Evolutionary conservation across 495 filamentous ascomycete species (phyloP).

Genomic region (Annulohypoxylon stygium): DNA sequence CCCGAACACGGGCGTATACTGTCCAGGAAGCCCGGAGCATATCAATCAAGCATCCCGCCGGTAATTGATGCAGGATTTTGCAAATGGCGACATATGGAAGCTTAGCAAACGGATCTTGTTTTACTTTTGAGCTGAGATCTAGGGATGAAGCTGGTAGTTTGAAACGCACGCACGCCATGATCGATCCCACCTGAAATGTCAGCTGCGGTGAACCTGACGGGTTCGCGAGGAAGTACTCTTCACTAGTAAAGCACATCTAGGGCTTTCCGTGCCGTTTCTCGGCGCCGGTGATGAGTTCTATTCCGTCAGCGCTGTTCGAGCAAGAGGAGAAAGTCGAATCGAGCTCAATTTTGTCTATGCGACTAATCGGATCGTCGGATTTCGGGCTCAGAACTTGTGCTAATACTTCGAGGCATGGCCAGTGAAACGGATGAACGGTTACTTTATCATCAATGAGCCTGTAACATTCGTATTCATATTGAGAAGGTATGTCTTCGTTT

Average conservation of each 20-base stretch:
- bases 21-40: slow-evolving; percentile 9
- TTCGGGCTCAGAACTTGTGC: slow-evolving; percentile 2
- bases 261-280: not conserved
- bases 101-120: slow-evolving; percentile 16
- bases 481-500: not conserved
- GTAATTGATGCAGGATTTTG: not conserved
- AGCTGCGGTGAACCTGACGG: not conserved
- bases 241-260: slow-evolving; percentile 8
- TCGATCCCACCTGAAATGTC: slow-evolving; percentile 13
- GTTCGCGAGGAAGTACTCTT: slow-evolving; percentile 25
- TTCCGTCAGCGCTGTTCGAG: not conserved
- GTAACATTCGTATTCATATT: slow-evolving; percentile 1
- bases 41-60: not conserved
- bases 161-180: slow-evolving; percentile 4
- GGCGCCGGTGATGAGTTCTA: not conserved
- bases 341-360: not conserved
- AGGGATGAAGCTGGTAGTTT: not conserved
- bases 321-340: not conserved
- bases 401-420: slow-evolving; percentile 22
- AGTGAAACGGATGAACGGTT: slow-evolving; percentile 22
- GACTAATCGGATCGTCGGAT: not conserved
- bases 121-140: slow-evolving; percentile 11
- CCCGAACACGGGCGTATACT: not conserved
- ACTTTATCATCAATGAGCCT: not conserved
- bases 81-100: not conserved